These are phyloP conservation scores for Begonia peltatifolia DNA, from an alignment of 306 rosid species.

Conservation along the genomic window DNA sequence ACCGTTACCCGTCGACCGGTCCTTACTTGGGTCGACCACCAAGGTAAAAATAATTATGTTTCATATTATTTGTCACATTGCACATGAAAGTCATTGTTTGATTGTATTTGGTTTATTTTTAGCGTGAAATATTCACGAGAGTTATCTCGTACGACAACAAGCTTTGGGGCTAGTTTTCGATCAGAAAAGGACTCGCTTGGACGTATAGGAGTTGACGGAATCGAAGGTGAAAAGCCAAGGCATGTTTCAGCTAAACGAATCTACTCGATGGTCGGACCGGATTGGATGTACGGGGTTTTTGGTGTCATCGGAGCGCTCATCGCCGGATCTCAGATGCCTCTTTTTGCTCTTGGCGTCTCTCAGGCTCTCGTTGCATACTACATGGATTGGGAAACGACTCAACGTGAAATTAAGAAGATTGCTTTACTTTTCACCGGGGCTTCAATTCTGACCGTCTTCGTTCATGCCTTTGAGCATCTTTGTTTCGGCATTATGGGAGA, in stretches of 20 bases:
- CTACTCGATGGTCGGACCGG: constrained; percentile 80
- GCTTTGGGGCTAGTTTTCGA: constrained; percentile 74
- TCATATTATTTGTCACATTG: too few relatives aligned
- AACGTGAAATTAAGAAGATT: constrained; percentile 51
- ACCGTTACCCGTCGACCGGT: constrained; percentile 38
- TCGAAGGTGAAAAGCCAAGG: constrained; percentile 28
- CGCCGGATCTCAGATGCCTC: constrained; percentile 97
- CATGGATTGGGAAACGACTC: constrained; percentile 93
- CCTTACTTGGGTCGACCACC: constrained; percentile 38
- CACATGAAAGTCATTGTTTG: neutral
- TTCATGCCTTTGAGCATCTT: constrained; percentile 73
- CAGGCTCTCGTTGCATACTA: constrained; percentile 88
- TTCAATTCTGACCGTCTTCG: constrained; percentile 54
- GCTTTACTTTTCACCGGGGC: constrained; percentile 61
- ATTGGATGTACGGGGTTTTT: constrained; percentile 65
- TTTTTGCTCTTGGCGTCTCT: constrained; percentile 86
- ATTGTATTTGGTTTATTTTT: constrained; percentile 6
- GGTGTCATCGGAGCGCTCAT: constrained; percentile 70
- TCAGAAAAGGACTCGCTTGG: constrained; percentile 79
- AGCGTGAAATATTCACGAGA: constrained; percentile 61
- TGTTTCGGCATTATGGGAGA: constrained; percentile 93
- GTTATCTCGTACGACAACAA: constrained; percentile 48
- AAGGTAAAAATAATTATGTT: constrained; percentile 29
- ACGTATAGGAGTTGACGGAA: constrained; percentile 40
- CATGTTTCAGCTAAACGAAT: constrained; percentile 44